phyloP scores from a whole-genome alignment of 169 alveolate genomes.

The Plasmodium billcollinsi region DNA sequence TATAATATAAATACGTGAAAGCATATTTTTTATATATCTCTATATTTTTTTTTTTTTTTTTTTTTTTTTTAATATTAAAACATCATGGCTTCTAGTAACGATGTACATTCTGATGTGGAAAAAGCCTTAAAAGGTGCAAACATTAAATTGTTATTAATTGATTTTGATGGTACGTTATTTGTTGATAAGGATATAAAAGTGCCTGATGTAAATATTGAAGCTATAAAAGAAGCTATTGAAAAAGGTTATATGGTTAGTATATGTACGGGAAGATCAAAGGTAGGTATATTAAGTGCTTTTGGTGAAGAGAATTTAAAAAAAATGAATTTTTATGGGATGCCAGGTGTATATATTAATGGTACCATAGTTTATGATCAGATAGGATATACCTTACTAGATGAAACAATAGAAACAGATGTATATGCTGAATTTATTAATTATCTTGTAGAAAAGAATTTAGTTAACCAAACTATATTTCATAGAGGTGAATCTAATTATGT shows the following conservation, averaged over 20 bases:
- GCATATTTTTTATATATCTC: too few relatives aligned
- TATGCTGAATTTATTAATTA: constrained; percentile 63
- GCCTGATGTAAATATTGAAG: constrained; percentile 73
- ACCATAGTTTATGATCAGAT: constrained; percentile 69
- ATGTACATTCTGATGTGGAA: constrained; percentile 24
- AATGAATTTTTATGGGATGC: constrained; percentile 75
- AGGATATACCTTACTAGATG: constrained; percentile 62
- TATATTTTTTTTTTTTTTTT: not conserved
- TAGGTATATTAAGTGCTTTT: constrained; percentile 75
- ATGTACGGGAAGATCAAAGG: constrained; percentile 69
- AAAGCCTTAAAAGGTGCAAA: constrained; percentile 63
- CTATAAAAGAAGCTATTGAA: constrained; percentile 67
- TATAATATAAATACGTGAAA: too few relatives aligned
- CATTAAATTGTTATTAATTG: constrained; percentile 44
- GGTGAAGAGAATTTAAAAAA: constrained; percentile 76
- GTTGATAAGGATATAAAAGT: constrained; percentile 67
- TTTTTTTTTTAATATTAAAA: not conserved
- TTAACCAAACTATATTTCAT: constrained; percentile 62
- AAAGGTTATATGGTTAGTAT: constrained; percentile 69
- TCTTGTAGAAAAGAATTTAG: constrained; percentile 51
- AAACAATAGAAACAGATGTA: constrained; percentile 67
- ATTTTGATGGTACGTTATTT: constrained; percentile 70
- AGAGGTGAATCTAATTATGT: constrained; percentile 74
- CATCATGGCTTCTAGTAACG: not conserved
- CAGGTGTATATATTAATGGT: constrained; percentile 74